phyloP scores from a whole-genome alignment of 768 basidiomycete genomes.

The Sporobolomyces pararoseus region DNA sequence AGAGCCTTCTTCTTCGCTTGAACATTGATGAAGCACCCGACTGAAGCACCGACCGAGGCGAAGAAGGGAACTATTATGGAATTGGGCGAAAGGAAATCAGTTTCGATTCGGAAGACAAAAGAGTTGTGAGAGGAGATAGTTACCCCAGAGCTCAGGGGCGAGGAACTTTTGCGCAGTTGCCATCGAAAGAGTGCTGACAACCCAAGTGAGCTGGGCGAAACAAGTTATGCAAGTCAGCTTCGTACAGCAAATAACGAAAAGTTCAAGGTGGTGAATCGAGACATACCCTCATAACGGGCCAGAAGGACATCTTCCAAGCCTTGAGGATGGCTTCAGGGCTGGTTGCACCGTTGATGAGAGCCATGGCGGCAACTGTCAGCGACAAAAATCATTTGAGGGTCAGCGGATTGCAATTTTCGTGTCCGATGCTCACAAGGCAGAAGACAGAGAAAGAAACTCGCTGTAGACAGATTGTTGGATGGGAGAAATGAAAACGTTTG shows the following conservation, averaged over 20 bases:
- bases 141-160: slow-evolving; percentile 57
- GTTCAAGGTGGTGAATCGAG: background rate
- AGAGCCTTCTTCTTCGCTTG: slow-evolving; percentile 58
- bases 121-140: slow-evolving; percentile 11
- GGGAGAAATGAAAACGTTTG: slow-evolving; percentile 71
- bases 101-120: background rate
- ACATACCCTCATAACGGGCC: slow-evolving; percentile 29
- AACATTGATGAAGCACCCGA: slow-evolving; percentile 57
- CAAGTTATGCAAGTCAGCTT: no score
- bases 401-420: no score
- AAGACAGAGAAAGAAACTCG: slow-evolving; percentile 44
- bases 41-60: slow-evolving; percentile 16
- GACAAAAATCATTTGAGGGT: background rate
- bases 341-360: slow-evolving; percentile 75
- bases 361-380: slow-evolving; percentile 75
- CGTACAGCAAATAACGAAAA: no score
- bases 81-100: background rate
- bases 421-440: no score
- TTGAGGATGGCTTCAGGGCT: slow-evolving; percentile 64
- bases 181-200: slow-evolving; percentile 70
- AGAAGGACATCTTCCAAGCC: slow-evolving; percentile 52
- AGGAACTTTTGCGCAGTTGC: slow-evolving; percentile 74
- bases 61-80: slow-evolving; percentile 13
- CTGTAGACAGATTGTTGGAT: slow-evolving; percentile 61
- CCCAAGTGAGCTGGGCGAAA: slow-evolving; percentile 80